Percentiles rank a stretch among this genome's conserved stretches.
Evolutionary conservation across 768 basidiomycete species (phyloP).

Genomic region (Mycena alexandri): DNA sequence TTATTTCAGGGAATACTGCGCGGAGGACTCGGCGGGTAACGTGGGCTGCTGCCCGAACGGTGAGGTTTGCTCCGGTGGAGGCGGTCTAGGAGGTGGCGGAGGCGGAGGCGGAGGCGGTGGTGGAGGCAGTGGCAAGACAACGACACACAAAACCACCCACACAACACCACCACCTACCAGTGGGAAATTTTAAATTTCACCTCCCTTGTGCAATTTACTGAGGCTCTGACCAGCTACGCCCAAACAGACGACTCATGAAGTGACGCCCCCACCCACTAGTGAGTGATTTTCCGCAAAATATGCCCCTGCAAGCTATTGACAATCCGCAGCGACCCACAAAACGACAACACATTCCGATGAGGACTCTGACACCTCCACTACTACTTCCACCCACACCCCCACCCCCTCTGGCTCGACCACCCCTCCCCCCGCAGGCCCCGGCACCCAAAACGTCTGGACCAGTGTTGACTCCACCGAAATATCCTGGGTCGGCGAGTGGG

Average conservation of each 20-base stretch:
- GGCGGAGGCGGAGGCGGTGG: constrained; percentile 6
- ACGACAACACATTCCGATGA: not conserved
- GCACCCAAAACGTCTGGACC: constrained; percentile 3
- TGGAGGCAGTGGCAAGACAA: constrained; percentile 4
- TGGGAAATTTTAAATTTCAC: constrained; percentile 5
- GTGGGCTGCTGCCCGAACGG: constrained; percentile 10
- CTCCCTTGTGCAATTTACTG: not conserved
- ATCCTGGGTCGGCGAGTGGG: constrained; percentile 10
- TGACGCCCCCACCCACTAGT: constrained; percentile 1
- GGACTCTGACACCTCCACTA: not conserved
- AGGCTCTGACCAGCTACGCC: constrained; percentile 1
- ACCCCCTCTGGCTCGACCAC: constrained; percentile 2
- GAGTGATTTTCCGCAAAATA: constrained; percentile 4
- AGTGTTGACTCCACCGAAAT: constrained; percentile 11
- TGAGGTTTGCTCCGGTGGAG: constrained; percentile 9
- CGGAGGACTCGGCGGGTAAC: not conserved
- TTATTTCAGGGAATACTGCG: constrained; percentile 8
- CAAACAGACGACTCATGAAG: not conserved
- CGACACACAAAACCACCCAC: constrained; percentile 2
- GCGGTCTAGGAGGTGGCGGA: too few species aligned
- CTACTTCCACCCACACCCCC: not conserved
- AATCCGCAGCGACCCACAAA: constrained; percentile 6
- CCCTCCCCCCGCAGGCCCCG: constrained; percentile 14
- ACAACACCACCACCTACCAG: constrained; percentile 11
- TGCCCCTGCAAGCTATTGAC: not conserved